Evolutionary conservation across 768 basidiomycete genomes (phyloP).

Genomic region (Leccinum boreale): DNA sequence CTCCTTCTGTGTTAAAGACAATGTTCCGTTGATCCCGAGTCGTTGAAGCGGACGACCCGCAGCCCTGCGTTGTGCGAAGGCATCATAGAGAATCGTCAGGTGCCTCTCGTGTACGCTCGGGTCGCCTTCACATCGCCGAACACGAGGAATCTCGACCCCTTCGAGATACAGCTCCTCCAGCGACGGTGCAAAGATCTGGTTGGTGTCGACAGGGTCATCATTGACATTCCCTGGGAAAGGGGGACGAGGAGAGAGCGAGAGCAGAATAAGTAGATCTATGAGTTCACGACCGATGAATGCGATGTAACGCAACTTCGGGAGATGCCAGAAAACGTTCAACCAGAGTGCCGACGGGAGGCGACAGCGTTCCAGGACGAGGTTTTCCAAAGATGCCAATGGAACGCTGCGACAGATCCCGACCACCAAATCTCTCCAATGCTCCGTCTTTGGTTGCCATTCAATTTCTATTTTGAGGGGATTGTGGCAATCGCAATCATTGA

Average conservation of each 20-base stretch:
- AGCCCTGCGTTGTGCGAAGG: not conserved
- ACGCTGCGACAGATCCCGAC: not conserved
- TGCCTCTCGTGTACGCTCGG: not conserved
- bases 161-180: not conserved
- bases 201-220: not conserved
- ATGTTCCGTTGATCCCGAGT: not conserved
- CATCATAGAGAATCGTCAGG: not conserved
- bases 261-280: not conserved
- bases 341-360: too few relatives aligned
- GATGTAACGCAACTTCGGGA: too few relatives aligned
- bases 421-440: too few relatives aligned
- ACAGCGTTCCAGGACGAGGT: not conserved
- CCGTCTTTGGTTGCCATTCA: too few relatives aligned
- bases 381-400: not conserved
- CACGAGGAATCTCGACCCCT: not conserved
- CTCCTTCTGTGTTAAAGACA: not conserved
- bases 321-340: too few relatives aligned
- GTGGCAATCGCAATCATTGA: not conserved
- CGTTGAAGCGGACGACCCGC: not conserved
- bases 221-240: not conserved
- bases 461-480: too few relatives aligned
- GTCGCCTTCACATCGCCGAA: not conserved
- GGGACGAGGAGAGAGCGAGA: not conserved
- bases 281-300: not conserved
- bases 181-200: not conserved